These are phyloP conservation scores for Boletus eberwhitei DNA, from an alignment of 768 basidiomycete species.

Conservation along the genomic window DNA sequence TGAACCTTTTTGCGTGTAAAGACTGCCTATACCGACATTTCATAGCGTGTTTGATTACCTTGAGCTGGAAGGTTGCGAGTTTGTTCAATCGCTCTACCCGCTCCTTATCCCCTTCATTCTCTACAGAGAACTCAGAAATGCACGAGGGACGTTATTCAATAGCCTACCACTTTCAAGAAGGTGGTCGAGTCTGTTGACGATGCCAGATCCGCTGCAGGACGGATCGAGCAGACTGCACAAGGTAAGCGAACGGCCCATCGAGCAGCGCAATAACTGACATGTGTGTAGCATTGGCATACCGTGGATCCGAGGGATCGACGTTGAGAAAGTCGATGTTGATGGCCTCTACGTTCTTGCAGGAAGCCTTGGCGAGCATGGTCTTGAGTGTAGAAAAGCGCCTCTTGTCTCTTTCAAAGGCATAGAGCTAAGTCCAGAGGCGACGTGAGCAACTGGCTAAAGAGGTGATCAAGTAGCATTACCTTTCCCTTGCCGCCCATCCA, in stretches of 20 bases:
- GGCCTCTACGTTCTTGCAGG: conserved; percentile 76
- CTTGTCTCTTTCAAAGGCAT: conserved; percentile 86
- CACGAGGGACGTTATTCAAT: not conserved
- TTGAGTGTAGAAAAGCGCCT: conserved; percentile 80
- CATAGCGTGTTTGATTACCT: conserved; percentile 94
- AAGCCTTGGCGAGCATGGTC: conserved; percentile 81
- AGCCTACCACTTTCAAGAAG: conserved; percentile 67
- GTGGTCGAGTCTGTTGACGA: conserved; percentile 86
- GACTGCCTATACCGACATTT: conserved; percentile 56
- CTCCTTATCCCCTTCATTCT: conserved; percentile 53
- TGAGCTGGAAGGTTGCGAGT: conserved; percentile 83
- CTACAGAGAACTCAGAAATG: conserved; percentile 30
- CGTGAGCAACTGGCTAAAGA: not conserved
- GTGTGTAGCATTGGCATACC: conserved; percentile 71
- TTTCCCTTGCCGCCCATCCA: conserved; percentile 81
- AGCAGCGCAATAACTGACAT: conserved; percentile 55
- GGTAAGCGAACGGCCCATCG: not conserved
- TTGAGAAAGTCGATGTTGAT: conserved; percentile 82
- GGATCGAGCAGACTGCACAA: conserved; percentile 79
- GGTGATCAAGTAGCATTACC: conserved; percentile 37
- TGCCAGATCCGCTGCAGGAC: conserved; percentile 94
- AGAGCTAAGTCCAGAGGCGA: conserved; percentile 46
- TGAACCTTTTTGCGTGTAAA: not conserved
- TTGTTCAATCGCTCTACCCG: conserved; percentile 74
- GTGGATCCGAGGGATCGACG: conserved; percentile 61